phyloP scores from a whole-genome alignment of 768 basidiomycete species.

The Rhodotorula diobovata region DNA sequence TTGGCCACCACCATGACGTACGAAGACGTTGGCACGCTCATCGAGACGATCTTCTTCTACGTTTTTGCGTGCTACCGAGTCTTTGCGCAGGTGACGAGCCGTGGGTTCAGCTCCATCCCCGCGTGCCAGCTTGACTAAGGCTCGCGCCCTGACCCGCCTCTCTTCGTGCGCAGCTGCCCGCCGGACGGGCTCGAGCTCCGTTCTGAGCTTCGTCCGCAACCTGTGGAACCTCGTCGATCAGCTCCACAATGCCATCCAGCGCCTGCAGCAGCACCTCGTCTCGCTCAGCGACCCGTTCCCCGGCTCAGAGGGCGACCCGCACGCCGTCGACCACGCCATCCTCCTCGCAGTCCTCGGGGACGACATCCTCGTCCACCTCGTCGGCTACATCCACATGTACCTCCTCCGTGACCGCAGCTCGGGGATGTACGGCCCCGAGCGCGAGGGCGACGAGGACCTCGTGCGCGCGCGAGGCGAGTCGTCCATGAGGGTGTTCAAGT shows the following conservation, averaged over 20 bases:
- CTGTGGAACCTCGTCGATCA: constrained; percentile 35
- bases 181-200: background rate
- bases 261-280: constrained; percentile 35
- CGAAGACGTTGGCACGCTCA: background rate
- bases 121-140: background rate
- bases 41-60: constrained; percentile 14
- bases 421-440: background rate
- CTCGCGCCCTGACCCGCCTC: no score
- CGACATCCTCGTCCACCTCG: constrained; percentile 25
- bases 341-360: constrained; percentile 33
- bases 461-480: constrained; percentile 16
- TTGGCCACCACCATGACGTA: background rate
- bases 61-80: constrained; percentile 26
- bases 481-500: constrained; percentile 26
- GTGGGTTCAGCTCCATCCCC: constrained; percentile 2
- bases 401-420: background rate
- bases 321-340: constrained; percentile 28
- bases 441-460: constrained; percentile 20
- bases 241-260: constrained; percentile 29
- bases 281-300: background rate
- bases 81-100: constrained; percentile 12
- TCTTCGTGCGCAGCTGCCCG: constrained; percentile 6
- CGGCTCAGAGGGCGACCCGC: constrained; percentile 11
- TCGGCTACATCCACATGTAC: constrained; percentile 17
- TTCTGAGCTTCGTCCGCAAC: constrained; percentile 26